These are phyloP conservation scores for Blastobotrys buckinghamii DNA, from an alignment of 1,139 yeast species.

Conservation along the genomic window DNA sequence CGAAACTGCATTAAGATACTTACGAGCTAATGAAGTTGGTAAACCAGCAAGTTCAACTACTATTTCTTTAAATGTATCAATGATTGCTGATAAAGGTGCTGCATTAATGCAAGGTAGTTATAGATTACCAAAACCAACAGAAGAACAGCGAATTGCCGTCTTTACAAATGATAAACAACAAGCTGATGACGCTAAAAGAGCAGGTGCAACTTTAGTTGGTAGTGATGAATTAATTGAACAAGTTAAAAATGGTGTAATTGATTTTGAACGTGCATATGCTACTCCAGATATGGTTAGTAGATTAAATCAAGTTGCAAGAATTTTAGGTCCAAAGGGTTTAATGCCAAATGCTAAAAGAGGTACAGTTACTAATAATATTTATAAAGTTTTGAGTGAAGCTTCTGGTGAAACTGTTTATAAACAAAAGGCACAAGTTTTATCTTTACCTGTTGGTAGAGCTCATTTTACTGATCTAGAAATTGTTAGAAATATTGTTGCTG, in stretches of 20 bases:
- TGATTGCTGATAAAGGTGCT: constrained; percentile 77
- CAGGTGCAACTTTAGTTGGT: constrained; percentile 62
- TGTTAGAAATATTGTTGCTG: constrained; percentile 63
- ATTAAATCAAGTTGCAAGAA: constrained; percentile 62
- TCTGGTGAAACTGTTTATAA: constrained; percentile 67
- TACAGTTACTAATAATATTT: constrained; percentile 70
- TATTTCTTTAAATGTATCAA: constrained; percentile 55
- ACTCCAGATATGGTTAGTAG: constrained; percentile 70
- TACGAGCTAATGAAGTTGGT: constrained; percentile 90
- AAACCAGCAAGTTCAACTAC: constrained; percentile 64
- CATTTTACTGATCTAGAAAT: constrained; percentile 74
- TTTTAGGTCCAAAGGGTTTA: constrained; percentile 82
- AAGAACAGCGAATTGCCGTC: constrained; percentile 56
- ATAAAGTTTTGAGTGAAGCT: constrained; percentile 46
- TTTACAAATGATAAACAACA: constrained; percentile 52
- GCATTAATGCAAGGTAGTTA: constrained; percentile 71
- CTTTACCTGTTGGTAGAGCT: constrained; percentile 73
- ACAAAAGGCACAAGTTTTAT: constrained; percentile 51
- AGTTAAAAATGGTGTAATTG: constrained; percentile 53
- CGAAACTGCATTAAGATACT: constrained; percentile 64
- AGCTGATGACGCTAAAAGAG: constrained; percentile 46
- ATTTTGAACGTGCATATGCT: constrained; percentile 76
- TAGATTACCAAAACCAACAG: constrained; percentile 68
- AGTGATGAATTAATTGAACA: constrained; percentile 64
- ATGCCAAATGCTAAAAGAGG: constrained; percentile 87